Base-by-base conservation (phyloP, 2,329 filamentous ascomycete genomes). In the Aspergillus caelatus region DNA sequence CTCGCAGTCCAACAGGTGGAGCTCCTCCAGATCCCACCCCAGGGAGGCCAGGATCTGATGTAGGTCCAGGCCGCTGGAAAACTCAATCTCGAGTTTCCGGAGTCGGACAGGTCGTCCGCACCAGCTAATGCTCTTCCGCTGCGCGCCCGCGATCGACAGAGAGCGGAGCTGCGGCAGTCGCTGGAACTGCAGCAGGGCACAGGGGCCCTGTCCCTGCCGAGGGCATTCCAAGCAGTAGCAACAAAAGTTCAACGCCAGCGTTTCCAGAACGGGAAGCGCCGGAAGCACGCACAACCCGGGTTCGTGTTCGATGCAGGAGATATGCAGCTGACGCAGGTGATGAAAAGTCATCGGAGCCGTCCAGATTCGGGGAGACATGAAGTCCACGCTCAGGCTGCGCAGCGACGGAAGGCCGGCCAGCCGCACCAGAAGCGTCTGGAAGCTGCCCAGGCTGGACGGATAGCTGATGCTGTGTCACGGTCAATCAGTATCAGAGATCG, bases 261-360 rank as follows among this genome's bases (percentile, higher is more conserved):
- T 45, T 43, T 62, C 60, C n/a, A 58, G 34, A 9, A 8, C 43
- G 21, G 60, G 60, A 36, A 62, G 46, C 23, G 53, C 48, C 23
- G 60, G 60, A 16, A 62, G 60, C 16, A 50, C 46, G 11, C 32
- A 62, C 21, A 62, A 26, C 43, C 60, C 45, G 19, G 60, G 54
- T 36, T 62, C 43, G 43, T 62, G 53, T 41, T 62, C 53, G 50
- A 62, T 62, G 30, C 41, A 62, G 54, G 43, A 62, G 11, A 62
- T 32, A 11, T 52, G 55, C 32, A 58, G 55, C 19, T 46, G 30
- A 4, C 43, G 53, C n/a, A 62, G 46, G 30, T 16, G 53, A 16
- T 41, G 36, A 48, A 62, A 62, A 4, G 60, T 57, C 53, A 62
- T 52, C 30, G 43, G 54, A 28, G 53, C 54, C 45, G 53, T 62